Percentiles rank a stretch among this genome's conserved stretches.
Conservation (phyloP, 2,329 filamentous ascomycete species). For the Beauveria sp. region DNA sequence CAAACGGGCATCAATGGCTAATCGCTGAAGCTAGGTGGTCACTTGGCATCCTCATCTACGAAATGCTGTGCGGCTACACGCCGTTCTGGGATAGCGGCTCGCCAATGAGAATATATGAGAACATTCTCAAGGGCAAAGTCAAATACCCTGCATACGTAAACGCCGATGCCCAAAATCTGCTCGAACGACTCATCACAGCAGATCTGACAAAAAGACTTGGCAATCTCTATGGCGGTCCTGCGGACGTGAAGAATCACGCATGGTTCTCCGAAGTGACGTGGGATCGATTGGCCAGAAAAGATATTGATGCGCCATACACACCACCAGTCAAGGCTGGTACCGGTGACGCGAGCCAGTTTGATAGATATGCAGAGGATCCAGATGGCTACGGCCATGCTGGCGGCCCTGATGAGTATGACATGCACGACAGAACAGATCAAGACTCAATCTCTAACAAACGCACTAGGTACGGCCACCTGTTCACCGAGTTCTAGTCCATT, state of each 20-base stretch:
- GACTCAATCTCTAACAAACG: neutral
- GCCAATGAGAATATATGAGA: conserved; percentile 99
- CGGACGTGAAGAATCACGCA: conserved; percentile 88
- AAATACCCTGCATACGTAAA: conserved; percentile 97
- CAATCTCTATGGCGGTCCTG: conserved; percentile 82
- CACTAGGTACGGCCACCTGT: conserved; percentile 62
- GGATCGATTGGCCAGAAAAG: conserved; percentile 88
- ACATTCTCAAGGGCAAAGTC: conserved; percentile 90
- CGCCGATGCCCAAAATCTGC: conserved; percentile 83
- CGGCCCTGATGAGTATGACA: conserved; percentile 78
- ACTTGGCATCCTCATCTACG: conserved; percentile 93
- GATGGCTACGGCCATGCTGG: conserved; percentile 72
- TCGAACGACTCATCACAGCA: conserved; percentile 86
- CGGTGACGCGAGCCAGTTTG: conserved; percentile 94
- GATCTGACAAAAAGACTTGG: conserved; percentile 93
- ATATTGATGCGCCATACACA: conserved; percentile 97
- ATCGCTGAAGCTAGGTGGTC: conserved; percentile 67
- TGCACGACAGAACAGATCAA: neutral
- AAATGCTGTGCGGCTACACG: conserved; percentile 98
- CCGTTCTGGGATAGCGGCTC: conserved; percentile 98
- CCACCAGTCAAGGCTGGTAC: conserved; percentile 90
- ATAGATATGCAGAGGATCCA: conserved; percentile 94
- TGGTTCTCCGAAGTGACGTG: conserved; percentile 99
- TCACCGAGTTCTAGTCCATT: conserved; percentile 58
- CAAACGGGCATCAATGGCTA: conserved; percentile 6